Evolutionary conservation across 176 grass and related monocot species (phyloP).

Genomic region (Zea mays): Zm-B73-REFERENCE-NAM-5.0 NC_050105.1:17861501-17862000

Average conservation of each 20-base stretch:
- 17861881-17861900: too few species aligned
- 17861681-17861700: neutral
- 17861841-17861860: too few species aligned
- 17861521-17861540: conserved; percentile 87
- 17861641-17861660: neutral
- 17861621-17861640: neutral
- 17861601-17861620: conserved; percentile 6
- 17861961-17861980: too few species aligned
- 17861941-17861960: too few species aligned
- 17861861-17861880: too few species aligned
- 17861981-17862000: too few species aligned
- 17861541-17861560: conserved; percentile 81
- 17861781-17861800: neutral
- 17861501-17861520: conserved; percentile 95
- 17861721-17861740: neutral
- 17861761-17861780: neutral
- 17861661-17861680: neutral
- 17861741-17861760: neutral
- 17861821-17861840: too few species aligned
- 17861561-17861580: conserved; percentile 87
- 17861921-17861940: too few species aligned
- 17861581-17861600: conserved; percentile 66
- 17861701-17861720: neutral
- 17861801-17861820: too few species aligned
- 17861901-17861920: too few species aligned